phyloP scores from a whole-genome alignment of 805 yeast genomes.

The Pichia thaimueangensis region DNA sequence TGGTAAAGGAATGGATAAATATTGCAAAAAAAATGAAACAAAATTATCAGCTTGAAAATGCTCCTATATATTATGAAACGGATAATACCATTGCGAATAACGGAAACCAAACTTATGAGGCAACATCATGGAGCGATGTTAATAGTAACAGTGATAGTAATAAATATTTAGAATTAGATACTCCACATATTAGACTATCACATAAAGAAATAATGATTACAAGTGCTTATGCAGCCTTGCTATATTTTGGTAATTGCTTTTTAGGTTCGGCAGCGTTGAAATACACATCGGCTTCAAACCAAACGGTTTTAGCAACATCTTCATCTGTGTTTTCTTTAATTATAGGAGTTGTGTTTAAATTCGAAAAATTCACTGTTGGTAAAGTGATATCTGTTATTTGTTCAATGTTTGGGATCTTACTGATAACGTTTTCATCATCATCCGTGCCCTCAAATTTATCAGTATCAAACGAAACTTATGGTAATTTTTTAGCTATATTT shows the following conservation, averaged over 20 bases:
- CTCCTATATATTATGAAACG: not conserved
- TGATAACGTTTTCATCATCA: conserved; percentile 32
- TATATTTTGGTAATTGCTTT: conserved; percentile 38
- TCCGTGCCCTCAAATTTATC: not conserved
- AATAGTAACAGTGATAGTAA: not conserved
- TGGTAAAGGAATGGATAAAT: not conserved
- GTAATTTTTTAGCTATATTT: conserved; percentile 38
- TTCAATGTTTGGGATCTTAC: conserved; percentile 41
- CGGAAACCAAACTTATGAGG: not conserved
- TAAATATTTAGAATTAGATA: not conserved
- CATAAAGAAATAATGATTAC: conserved; percentile 30
- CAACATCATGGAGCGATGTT: too few species aligned
- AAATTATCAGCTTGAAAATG: not conserved
- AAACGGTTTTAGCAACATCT: conserved; percentile 44
- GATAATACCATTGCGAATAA: not conserved
- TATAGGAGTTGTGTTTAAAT: conserved; percentile 34
- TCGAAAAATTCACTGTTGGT: conserved; percentile 37
- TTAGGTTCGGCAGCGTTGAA: conserved; percentile 37
- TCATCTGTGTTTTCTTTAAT: conserved; percentile 45
- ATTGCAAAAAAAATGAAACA: not conserved
- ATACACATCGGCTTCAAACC: conserved; percentile 49
- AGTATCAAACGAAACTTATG: conserved; percentile 29
- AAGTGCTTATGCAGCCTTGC: conserved; percentile 34
- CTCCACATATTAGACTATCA: conserved; percentile 21
- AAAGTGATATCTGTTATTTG: conserved; percentile 38